These are phyloP conservation scores for Dothidotthia symphoricarpi DNA, from an alignment of 2,329 filamentous ascomycete species.

Conservation along the genomic window DNA sequence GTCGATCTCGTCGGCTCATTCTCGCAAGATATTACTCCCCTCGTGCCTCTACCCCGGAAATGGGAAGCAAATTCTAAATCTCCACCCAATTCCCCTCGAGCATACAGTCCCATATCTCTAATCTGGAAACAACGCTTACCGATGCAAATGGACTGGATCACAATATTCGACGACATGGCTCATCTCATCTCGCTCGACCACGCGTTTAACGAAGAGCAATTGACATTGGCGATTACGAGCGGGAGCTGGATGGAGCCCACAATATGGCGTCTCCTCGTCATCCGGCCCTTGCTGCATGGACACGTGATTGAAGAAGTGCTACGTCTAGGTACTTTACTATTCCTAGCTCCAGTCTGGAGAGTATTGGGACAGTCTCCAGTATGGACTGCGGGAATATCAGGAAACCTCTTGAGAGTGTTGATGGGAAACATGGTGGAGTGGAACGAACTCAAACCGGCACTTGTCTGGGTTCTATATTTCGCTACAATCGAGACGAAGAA, in stretches of 20 bases:
- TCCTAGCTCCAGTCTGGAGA: constrained; percentile 29
- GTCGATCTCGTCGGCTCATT: constrained; percentile 30
- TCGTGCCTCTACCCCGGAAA: constrained; percentile 22
- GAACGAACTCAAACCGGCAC: constrained; percentile 28
- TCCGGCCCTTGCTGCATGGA: constrained; percentile 20
- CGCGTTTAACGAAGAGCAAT: constrained; percentile 23
- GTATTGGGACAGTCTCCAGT: constrained; percentile 26
- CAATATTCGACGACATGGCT: constrained; percentile 29
- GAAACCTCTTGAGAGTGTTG: constrained; percentile 23
- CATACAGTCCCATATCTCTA: constrained; percentile 54
- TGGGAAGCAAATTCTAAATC: constrained; percentile 40
- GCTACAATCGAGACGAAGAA: constrained; percentile 29
- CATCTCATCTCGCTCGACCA: constrained; percentile 28
- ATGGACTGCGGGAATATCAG: constrained; percentile 22
- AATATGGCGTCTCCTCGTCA: constrained; percentile 24
- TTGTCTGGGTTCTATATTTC: constrained; percentile 29
- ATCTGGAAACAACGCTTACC: constrained; percentile 54
- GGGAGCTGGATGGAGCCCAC: constrained; percentile 33
- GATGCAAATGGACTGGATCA: constrained; percentile 25
- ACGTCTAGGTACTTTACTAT: constrained; percentile 30
- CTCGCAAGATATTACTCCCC: constrained; percentile 28
- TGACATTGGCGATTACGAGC: constrained; percentile 21
- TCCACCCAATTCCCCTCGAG: constrained; percentile 60
- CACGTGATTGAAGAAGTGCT: constrained; percentile 32
- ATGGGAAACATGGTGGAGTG: constrained; percentile 25